Conservation (phyloP, 1,139 yeast genomes). For the Suhomyces bolitotheri region DNA sequence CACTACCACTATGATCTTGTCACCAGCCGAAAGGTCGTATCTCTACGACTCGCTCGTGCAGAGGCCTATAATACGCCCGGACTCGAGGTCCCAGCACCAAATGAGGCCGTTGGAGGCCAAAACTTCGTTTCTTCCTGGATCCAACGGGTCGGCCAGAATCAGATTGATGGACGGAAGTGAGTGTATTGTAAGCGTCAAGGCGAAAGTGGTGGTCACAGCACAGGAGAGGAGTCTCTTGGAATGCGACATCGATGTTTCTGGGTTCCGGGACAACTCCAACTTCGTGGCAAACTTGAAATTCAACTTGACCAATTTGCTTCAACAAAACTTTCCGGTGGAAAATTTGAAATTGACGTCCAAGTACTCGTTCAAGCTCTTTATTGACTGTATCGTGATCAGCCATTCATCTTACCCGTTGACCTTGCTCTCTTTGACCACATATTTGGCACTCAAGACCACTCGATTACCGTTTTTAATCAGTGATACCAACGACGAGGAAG, state of each 20-base stretch:
- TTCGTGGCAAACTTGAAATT: conserved; percentile 60
- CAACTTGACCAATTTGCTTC: conserved; percentile 47
- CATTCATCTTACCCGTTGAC: conserved; percentile 71
- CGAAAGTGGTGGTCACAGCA: conserved; percentile 69
- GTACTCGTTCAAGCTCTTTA: conserved; percentile 71
- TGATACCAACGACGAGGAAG: conserved; percentile 52
- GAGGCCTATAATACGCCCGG: conserved; percentile 73
- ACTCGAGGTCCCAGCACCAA: conserved; percentile 71
- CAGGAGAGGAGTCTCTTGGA: conserved; percentile 52
- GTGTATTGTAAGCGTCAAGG: conserved; percentile 85
- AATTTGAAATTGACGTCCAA: conserved; percentile 64
- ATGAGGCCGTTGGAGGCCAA: conserved; percentile 85
- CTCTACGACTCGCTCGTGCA: conserved; percentile 69
- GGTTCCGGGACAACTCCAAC: conserved; percentile 68
- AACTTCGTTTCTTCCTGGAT: conserved; percentile 76
- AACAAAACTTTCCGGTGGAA: conserved; percentile 48
- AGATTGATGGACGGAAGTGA: conserved; percentile 88
- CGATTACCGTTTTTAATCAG: conserved; percentile 72
- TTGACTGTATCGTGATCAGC: conserved; percentile 79
- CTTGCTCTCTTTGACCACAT: conserved; percentile 72
- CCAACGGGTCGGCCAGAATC: conserved; percentile 90
- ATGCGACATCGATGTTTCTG: conserved; percentile 76
- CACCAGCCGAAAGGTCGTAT: conserved; percentile 85
- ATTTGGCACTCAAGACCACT: conserved; percentile 78
- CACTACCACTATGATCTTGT: conserved; percentile 53